phyloP scores from a whole-genome alignment of 2,329 filamentous ascomycete genomes.

The Epichloe typhina region DNA sequence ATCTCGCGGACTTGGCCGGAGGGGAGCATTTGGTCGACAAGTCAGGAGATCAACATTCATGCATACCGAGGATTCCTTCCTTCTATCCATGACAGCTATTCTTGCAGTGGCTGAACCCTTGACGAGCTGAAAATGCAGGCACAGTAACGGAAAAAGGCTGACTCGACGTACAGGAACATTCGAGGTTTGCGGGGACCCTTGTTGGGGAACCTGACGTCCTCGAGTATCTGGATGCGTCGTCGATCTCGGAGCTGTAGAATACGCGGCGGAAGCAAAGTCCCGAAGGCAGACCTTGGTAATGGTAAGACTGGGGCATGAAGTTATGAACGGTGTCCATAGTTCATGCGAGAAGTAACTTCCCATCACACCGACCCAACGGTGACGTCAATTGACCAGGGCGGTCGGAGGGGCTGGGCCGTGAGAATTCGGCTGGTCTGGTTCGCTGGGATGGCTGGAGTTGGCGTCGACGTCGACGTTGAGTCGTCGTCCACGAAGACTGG shows the following conservation, averaged over 20 bases:
- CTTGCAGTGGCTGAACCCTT: neutral
- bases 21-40: too few relatives aligned
- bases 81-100: too few relatives aligned
- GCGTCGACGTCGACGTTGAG: too few relatives aligned
- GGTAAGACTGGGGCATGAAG: neutral
- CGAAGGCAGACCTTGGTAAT: neutral
- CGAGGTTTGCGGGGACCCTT: too few relatives aligned
- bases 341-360: neutral
- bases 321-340: neutral
- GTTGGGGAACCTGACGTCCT: neutral
- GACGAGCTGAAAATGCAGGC: neutral
- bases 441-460: too few relatives aligned
- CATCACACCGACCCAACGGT: neutral
- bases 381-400: neutral
- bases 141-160: neutral
- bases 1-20: neutral
- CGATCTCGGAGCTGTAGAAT: neutral
- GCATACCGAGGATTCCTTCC: too few relatives aligned
- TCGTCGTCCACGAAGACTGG: too few relatives aligned
- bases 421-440: neutral
- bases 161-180: neutral
- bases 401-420: neutral
- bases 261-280: neutral
- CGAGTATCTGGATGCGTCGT: neutral
- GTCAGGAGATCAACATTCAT: too few relatives aligned